These are phyloP conservation scores for Didymella segeticola DNA, from an alignment of 2,329 filamentous ascomycete species.

Conservation along the genomic window DNA sequence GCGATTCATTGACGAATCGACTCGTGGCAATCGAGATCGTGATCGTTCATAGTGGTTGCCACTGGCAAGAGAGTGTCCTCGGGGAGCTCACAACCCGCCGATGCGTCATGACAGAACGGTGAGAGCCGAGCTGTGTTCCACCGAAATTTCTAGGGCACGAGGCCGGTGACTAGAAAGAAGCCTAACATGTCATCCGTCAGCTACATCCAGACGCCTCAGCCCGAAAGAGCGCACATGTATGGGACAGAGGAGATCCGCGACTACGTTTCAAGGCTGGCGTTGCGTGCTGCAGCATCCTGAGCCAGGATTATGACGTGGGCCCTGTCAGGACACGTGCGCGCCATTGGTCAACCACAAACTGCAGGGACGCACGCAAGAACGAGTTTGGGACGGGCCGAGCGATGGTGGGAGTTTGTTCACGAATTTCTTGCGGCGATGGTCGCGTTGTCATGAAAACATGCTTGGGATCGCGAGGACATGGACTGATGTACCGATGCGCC, in stretches of 20 bases:
- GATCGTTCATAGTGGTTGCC: constrained; percentile 28
- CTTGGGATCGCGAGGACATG: constrained; percentile 35
- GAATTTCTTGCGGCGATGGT: constrained; percentile 30
- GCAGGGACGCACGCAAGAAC: constrained; percentile 30
- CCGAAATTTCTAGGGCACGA: constrained; percentile 31
- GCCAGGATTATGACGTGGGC: constrained; percentile 29
- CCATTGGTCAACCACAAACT: constrained; percentile 26
- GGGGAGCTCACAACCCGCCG: constrained; percentile 18
- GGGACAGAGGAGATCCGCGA: constrained; percentile 34
- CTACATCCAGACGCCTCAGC: constrained; percentile 29
- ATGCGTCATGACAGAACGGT: constrained; percentile 33
- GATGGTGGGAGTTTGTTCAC: constrained; percentile 12
- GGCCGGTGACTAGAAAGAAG: constrained; percentile 26
- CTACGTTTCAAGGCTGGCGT: constrained; percentile 28
- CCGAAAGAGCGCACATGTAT: constrained; percentile 25
- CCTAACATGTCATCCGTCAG: constrained; percentile 37
- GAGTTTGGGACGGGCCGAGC: constrained; percentile 33
- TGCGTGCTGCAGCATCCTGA: constrained; percentile 30
- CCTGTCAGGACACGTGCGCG: constrained; percentile 16
- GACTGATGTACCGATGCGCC: constrained; percentile 17
- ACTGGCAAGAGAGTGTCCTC: constrained; percentile 20
- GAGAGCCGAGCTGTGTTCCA: constrained; percentile 27
- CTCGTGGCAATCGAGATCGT: constrained; percentile 18
- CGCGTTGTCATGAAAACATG: constrained; percentile 34
- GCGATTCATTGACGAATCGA: constrained; percentile 25